Base-by-base conservation (phyloP, 2,329 filamentous ascomycete species). In the Aspergillus intermedius region DNA sequence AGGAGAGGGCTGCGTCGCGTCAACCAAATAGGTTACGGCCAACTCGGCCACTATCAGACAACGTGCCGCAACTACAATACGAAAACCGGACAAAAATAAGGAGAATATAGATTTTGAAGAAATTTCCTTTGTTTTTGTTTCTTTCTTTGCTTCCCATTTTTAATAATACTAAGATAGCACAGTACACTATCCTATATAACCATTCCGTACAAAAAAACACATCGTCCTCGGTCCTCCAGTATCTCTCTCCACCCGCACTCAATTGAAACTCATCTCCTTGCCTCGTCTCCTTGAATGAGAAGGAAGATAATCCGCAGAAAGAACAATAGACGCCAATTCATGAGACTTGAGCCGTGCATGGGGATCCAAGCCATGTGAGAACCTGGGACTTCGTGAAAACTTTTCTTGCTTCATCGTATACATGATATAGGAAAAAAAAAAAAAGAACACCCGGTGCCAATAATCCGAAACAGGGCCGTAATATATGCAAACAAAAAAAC, bases 291-390 rank as follows among this genome's bases (percentile, higher is more conserved):
- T 60, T 60, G 56, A 62, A 59, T 58, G 53, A 62, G 58, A 64
- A 66, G 58, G 64, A 64, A 66, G 59, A 59, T 58, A 54, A 58
- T 56, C 41, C 41, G 4, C 22, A 15, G 41, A 61, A 60, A 65
- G 62, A 66, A 64, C 57, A 69, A 64, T 63, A 60, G 66, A 70
- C 68, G 69, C 68, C 68, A 65, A 65, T 68, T 21, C 66, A 60
- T 69, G 62, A 70, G 63, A 65, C 61, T 60, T 65, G 59, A 65
- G 56, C 55, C 57, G 55, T 65, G 58, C 55, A 54, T 57, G 58
- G 60, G 55, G 60, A 56, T 40, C 60, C 60, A 63, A 65, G 59
- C 57, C 63, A 47, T 63, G 52, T 56, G 52, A 60, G 57, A 62
- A 58, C 59, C 59, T 57, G 60, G 59, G 60, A 65, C 56, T 62